Evolutionary conservation across 2,329 filamentous ascomycete species (phyloP).

Genomic region (Penicillium sumatraense): DNA sequence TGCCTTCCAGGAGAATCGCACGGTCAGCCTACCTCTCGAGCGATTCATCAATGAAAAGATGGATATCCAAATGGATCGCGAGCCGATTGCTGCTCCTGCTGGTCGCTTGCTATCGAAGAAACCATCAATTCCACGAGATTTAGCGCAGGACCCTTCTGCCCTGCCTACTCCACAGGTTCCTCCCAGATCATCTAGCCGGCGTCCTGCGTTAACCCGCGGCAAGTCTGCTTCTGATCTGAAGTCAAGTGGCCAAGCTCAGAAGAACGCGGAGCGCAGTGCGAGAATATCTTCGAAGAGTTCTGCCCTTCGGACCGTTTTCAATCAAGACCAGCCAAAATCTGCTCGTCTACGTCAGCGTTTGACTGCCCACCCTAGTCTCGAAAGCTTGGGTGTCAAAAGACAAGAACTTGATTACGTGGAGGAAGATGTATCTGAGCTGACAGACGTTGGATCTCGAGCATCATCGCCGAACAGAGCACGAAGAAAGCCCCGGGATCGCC

Average conservation of each 20-base stretch:
- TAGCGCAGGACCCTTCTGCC: constrained; percentile 1
- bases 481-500: constrained; percentile 63
- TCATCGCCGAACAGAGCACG: constrained; percentile 49
- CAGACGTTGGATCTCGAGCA: constrained; percentile 28
- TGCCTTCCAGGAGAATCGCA: constrained; percentile 33
- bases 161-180: constrained; percentile 10
- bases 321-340: constrained; percentile 28
- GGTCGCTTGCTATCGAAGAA: constrained; percentile 13
- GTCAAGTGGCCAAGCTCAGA: constrained; percentile 18
- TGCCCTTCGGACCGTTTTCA: constrained; percentile 21
- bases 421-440: constrained; percentile 21
- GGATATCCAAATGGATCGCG: constrained; percentile 32
- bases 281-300: constrained; percentile 23
- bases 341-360: constrained; percentile 33
- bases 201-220: constrained; percentile 18
- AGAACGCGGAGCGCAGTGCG: constrained; percentile 22
- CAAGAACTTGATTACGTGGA: constrained; percentile 29
- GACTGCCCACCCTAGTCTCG: constrained; percentile 37
- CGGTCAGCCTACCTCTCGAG: constrained; percentile 43
- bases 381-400: constrained; percentile 36
- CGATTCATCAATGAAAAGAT: constrained; percentile 46
- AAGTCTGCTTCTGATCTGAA: constrained; percentile 24
- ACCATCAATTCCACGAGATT: constrained; percentile 19
- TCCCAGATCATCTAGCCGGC: constrained; percentile 12
- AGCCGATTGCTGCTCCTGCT: constrained; percentile 17